Evolutionary conservation across 257 asterid species (phyloP).

Genomic region (Capsicum pubescens): DNA sequence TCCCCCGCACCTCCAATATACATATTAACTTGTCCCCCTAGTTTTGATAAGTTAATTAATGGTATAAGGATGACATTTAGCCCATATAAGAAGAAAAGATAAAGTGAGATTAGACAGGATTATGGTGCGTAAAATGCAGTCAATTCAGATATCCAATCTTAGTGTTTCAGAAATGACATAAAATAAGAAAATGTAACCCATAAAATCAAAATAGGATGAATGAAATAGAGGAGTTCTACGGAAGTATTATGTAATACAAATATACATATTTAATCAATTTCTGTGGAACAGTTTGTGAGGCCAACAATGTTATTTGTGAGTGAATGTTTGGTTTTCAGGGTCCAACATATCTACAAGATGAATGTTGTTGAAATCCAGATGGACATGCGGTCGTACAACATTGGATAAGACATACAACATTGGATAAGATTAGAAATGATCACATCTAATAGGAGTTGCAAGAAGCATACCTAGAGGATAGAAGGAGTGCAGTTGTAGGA

Average conservation of each 20-base stretch:
- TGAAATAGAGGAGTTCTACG: background rate
- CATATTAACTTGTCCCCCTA: conserved; percentile 8
- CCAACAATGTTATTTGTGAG: background rate
- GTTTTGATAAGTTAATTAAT: background rate
- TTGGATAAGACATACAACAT: background rate
- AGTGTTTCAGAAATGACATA: conserved; percentile 14
- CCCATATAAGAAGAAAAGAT: background rate
- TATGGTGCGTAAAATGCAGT: background rate
- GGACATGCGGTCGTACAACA: background rate
- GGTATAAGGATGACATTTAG: conserved; percentile 1
- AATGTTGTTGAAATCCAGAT: background rate
- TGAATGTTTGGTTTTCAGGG: background rate
- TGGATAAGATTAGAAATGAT: background rate
- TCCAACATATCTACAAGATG: background rate
- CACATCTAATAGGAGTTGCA: background rate
- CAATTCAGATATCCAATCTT: conserved; percentile 2
- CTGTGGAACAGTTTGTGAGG: background rate
- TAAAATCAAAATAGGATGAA: background rate
- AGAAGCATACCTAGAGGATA: background rate
- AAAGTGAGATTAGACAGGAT: background rate
- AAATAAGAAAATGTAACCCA: background rate
- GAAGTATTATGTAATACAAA: background rate
- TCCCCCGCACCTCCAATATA: background rate
- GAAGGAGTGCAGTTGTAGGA: background rate
- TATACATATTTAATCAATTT: background rate